These are phyloP conservation scores for Gamsiella multidivaricata DNA, from an alignment of 192 early-diverging fungal species.

Conservation along the genomic window DNA sequence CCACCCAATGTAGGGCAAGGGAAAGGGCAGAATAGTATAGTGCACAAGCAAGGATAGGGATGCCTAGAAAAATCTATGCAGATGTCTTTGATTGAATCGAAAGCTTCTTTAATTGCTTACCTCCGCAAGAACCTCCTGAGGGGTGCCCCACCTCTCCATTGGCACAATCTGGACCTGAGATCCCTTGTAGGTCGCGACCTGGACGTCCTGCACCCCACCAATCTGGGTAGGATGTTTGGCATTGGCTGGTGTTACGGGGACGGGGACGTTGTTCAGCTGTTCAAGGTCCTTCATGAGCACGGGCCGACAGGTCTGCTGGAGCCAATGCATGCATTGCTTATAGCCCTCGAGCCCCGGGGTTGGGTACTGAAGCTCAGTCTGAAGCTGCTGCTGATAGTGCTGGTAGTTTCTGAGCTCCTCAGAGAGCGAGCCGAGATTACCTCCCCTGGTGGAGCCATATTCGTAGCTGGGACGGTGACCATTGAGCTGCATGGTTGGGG, in stretches of 20 bases:
- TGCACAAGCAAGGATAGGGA: not conserved
- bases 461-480: slow-evolving; percentile 2
- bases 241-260: slow-evolving; percentile 34
- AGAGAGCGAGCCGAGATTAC: not conserved
- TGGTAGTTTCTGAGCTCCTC: slow-evolving; percentile 13
- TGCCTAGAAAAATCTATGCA: not conserved
- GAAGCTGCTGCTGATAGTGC: slow-evolving; percentile 5
- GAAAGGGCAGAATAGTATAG: not conserved
- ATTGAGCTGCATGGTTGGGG: slow-evolving; percentile 1
- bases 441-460: not conserved
- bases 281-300: slow-evolving; percentile 39
- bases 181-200: slow-evolving; percentile 40
- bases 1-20: too few relatives aligned
- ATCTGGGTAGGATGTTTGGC: slow-evolving; percentile 38
- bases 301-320: slow-evolving; percentile 39
- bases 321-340: slow-evolving; percentile 38
- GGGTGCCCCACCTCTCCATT: slow-evolving; percentile 42
- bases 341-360: slow-evolving; percentile 15
- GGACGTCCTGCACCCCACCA: slow-evolving; percentile 36
- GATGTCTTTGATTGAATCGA: too few relatives aligned
- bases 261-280: slow-evolving; percentile 27
- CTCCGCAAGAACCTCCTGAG: slow-evolving; percentile 45
- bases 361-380: slow-evolving; percentile 9
- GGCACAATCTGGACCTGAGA: slow-evolving; percentile 38
- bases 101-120: too few relatives aligned